These are phyloP conservation scores for Boletus tomentosulus DNA, from an alignment of 768 basidiomycete genomes.

Conservation along the genomic window DNA sequence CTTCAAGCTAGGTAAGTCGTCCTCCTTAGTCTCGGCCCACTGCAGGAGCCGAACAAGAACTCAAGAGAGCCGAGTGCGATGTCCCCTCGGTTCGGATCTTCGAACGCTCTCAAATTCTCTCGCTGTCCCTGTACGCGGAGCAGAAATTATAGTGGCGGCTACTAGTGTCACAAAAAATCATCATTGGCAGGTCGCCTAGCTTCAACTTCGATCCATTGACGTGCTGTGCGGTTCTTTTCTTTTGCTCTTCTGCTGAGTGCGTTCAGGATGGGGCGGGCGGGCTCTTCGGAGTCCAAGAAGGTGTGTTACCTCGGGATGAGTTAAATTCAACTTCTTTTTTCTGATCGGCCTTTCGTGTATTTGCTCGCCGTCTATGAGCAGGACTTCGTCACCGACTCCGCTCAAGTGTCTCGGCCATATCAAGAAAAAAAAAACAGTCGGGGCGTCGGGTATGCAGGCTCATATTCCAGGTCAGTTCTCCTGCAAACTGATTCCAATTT, in stretches of 20 bases:
- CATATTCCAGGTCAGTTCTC: constrained; percentile 2
- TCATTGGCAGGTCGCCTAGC: constrained; percentile 5
- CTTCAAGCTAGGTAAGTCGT: neutral
- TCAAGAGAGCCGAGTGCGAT: neutral
- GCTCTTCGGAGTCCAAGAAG: neutral
- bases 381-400: neutral
- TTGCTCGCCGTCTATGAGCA: neutral
- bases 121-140: constrained; percentile 1
- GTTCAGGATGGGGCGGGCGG: neutral
- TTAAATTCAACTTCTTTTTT: neutral
- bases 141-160: neutral
- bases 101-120: neutral
- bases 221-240: neutral
- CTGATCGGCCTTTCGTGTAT: neutral
- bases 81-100: constrained; percentile 9
- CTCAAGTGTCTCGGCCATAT: neutral
- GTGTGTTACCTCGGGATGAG: neutral
- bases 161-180: neutral
- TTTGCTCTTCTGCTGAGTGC: neutral
- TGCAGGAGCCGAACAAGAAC: neutral
- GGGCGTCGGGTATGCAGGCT: constrained; percentile 2
- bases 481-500: constrained; percentile 3
- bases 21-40: neutral
- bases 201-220: constrained; percentile 1
- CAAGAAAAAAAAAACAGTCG: neutral